Evolutionary conservation across 116 monocot species (phyloP).

Genomic region (Iris pallida): DNA sequence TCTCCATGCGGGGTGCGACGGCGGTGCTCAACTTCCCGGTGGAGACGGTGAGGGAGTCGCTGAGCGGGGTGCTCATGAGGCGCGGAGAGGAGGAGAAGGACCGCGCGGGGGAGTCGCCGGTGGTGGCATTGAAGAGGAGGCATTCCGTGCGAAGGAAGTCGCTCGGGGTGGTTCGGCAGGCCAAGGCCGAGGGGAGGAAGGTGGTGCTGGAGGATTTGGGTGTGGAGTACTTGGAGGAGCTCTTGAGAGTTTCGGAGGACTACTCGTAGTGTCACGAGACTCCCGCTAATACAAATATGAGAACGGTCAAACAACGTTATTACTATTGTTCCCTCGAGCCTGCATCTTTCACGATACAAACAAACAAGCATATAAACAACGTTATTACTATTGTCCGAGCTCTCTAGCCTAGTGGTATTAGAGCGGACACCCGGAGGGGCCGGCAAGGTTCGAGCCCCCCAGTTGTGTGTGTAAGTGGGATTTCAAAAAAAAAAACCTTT

Average conservation of each 20-base stretch:
- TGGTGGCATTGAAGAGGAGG: slow-evolving; percentile 18
- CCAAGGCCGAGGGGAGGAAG: background rate
- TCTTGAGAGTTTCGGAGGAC: slow-evolving; percentile 7
- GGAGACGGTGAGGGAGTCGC: slow-evolving; percentile 14
- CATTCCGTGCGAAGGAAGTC: slow-evolving; percentile 4
- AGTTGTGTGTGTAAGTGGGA: too few species aligned
- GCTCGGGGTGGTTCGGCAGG: background rate
- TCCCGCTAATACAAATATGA: too few species aligned
- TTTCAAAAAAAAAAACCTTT: too few species aligned
- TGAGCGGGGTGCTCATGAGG: slow-evolving; percentile 5
- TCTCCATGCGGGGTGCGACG: slow-evolving; percentile 17
- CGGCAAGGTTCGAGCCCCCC: too few species aligned
- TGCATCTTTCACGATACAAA: too few species aligned
- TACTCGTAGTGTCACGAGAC: too few species aligned
- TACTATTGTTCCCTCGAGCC: too few species aligned
- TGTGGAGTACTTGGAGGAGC: slow-evolving; percentile 19
- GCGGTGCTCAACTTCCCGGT: slow-evolving; percentile 33
- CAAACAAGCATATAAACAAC: too few species aligned
- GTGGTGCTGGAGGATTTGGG: slow-evolving; percentile 24
- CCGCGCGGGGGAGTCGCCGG: slow-evolving; percentile 19
- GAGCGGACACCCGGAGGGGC: too few species aligned
- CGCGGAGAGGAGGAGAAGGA: background rate
- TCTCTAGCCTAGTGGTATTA: too few species aligned
- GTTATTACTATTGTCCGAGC: too few species aligned
- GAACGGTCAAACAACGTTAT: too few species aligned